These are phyloP conservation scores for Pythium pyrilobum DNA, from an alignment of 352 stramenopile genomes.

Conservation along the genomic window DNA sequence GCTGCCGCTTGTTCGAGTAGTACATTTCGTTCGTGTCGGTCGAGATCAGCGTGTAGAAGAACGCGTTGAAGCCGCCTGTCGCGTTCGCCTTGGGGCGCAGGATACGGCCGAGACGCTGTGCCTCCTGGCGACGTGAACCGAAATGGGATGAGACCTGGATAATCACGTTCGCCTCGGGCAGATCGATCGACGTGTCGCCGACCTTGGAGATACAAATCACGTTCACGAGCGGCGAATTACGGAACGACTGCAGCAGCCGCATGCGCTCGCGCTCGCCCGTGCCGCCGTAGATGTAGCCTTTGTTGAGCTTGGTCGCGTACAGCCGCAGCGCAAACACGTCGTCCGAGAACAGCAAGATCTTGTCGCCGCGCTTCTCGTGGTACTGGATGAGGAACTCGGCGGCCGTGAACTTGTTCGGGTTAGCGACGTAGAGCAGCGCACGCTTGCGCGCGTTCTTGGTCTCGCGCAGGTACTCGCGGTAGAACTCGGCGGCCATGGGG, in stretches of 20 bases:
- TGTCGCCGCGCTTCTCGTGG: constrained; percentile 97
- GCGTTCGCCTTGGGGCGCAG: constrained; percentile 95
- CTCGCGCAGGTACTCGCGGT: constrained; percentile 88
- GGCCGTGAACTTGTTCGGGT: constrained; percentile 97
- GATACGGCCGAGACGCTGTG: constrained; percentile 98
- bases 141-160: constrained; percentile 99
- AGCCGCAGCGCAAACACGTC: constrained; percentile 95
- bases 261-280: constrained; percentile 92
- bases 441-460: constrained; percentile 85
- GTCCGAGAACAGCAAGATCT: constrained; percentile 99
- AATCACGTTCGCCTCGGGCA: constrained; percentile 99
- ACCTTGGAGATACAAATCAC: constrained; percentile 93
- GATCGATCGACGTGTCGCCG: constrained; percentile 98
- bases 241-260: constrained; percentile 82
- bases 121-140: constrained; percentile 98
- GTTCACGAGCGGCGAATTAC: constrained; percentile 79
- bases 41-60: constrained; percentile 99
- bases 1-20: constrained; percentile 98
- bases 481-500: constrained; percentile 98
- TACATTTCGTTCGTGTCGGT: constrained; percentile 99
- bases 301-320: constrained; percentile 91
- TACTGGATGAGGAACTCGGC: constrained; percentile 96
- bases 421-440: constrained; percentile 98
- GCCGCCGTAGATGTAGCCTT: constrained; percentile 95
- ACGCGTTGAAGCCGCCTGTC: constrained; percentile 98